These are phyloP conservation scores for Trichodelitschia bisporula DNA, from an alignment of 495 filamentous ascomycete genomes.

Conservation along the genomic window DNA sequence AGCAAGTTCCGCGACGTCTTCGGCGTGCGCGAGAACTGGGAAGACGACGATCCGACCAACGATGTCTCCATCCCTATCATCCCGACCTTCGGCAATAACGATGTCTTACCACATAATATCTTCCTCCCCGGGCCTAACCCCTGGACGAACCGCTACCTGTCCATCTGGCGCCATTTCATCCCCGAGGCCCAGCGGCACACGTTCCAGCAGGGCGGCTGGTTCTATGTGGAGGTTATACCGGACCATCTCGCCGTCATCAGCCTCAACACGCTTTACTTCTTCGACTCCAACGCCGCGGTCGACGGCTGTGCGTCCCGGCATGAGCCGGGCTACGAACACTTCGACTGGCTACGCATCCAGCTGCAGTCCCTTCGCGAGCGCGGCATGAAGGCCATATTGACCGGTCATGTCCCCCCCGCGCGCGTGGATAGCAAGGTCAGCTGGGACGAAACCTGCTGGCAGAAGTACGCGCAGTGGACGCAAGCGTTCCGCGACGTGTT, in stretches of 20 bases:
- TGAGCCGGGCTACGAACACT: slow-evolving; percentile 77
- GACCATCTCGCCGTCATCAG: slow-evolving; percentile 73
- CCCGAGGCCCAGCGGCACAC: slow-evolving; percentile 80
- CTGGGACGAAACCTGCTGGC: slow-evolving; percentile 96
- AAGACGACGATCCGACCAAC: slow-evolving; percentile 23
- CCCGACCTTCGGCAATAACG: slow-evolving; percentile 88
- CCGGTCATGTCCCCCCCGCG: slow-evolving; percentile 82
- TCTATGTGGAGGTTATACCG: slow-evolving; percentile 77
- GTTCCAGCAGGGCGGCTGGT: slow-evolving; percentile 87
- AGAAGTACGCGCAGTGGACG: slow-evolving; percentile 85
- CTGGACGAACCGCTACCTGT: slow-evolving; percentile 47
- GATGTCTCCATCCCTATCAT: slow-evolving; percentile 56
- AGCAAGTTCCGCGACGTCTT: slow-evolving; percentile 56
- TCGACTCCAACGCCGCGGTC: slow-evolving; percentile 70
- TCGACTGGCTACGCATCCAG: slow-evolving; percentile 93
- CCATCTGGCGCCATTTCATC: slow-evolving; percentile 68
- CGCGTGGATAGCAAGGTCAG: slow-evolving; percentile 54
- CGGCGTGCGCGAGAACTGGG: slow-evolving; percentile 21
- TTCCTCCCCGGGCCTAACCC: slow-evolving; percentile 60
- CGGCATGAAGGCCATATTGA: slow-evolving; percentile 85
- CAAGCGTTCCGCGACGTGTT: slow-evolving; percentile 79
- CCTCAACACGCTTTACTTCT: slow-evolving; percentile 93
- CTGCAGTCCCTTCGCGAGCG: slow-evolving; percentile 57
- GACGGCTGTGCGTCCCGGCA: slow-evolving; percentile 57
- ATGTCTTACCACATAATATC: slow-evolving; percentile 93